Evolutionary conservation across 2,329 filamentous ascomycete genomes (phyloP), one percentile per base, ranked within the genome.

Genomic region (Aspergillus costaricaensis): DNA sequence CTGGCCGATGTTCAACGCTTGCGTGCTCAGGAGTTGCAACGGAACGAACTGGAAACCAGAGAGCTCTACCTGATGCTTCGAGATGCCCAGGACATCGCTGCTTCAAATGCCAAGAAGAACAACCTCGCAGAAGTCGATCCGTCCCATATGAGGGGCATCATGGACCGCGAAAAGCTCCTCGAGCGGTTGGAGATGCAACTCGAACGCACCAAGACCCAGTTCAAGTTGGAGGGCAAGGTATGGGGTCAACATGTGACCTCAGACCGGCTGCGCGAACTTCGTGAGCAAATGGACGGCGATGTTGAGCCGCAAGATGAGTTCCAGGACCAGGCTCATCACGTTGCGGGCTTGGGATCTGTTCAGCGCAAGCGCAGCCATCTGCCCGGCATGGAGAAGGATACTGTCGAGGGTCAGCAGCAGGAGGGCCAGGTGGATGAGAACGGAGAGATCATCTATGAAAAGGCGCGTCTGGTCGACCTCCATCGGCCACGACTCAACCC

Each of bases 41-140:
- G 95, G 55, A 96, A 96, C 71, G 95, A 99, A 78, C 82, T 99
- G 30, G 95, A 99, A 79, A 98, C 94, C 2, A 86, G 95, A 79
- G 95, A 99, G 77, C 81, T 99, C 21, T 99, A 98, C 76, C 89
- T 99, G 59, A 99, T 99, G 95, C 88, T 99, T 65, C 88, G 94
- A 62, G 95, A 99, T 77, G 94, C 95, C 39, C 94, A 98, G 77
- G 94, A 99, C 71, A 92, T 97, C 66, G 94, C 94, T 49, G 93
- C 92, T 23, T 92, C 94, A 3, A 91, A 91, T 69, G 91, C 92
- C n/a, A 83, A 86, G 72, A 87, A 85, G 67, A 80, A 80, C 43
- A 81, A 77, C 58, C 78, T 88, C 41, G 83, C 76, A 52, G 84
- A 87, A 43, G 85, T 85, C 21, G 90, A 95, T 72, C 87, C 91